Evolutionary conservation across 352 stramenopile genomes (phyloP).

Genomic region (Phytophthora crassamura): DNA sequence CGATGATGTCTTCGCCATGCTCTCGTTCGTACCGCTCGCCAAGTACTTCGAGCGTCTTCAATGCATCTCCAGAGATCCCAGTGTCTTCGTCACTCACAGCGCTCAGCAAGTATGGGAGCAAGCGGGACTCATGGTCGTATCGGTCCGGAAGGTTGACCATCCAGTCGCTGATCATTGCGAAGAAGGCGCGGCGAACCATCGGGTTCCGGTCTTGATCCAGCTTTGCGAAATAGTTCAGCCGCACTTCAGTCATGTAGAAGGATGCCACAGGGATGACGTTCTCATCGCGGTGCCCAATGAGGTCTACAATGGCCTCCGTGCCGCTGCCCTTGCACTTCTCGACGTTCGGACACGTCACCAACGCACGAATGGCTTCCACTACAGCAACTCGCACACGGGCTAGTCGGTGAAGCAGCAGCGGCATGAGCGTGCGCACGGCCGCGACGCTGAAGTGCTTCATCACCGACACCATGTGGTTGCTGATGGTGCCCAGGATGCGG

Average conservation of each 20-base stretch:
- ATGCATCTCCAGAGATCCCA: slow-evolving; percentile 54
- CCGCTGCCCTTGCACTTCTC: slow-evolving; percentile 94
- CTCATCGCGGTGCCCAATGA: slow-evolving; percentile 95
- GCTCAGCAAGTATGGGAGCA: slow-evolving; percentile 95
- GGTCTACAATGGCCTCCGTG: slow-evolving; percentile 93
- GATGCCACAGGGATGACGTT: slow-evolving; percentile 95
- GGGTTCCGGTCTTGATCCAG: slow-evolving; percentile 88
- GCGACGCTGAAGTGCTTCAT: slow-evolving; percentile 95
- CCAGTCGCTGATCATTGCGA: slow-evolving; percentile 91
- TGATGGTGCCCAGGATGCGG: slow-evolving; percentile 49
- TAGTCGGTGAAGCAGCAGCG: slow-evolving; percentile 91
- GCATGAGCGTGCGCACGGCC: slow-evolving; percentile 77
- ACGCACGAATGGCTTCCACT: slow-evolving; percentile 81
- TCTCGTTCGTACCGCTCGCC: slow-evolving; percentile 71
- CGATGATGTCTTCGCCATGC: slow-evolving; percentile 87
- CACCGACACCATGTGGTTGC: slow-evolving; percentile 85
- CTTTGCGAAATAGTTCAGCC: slow-evolving; percentile 94
- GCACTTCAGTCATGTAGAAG: slow-evolving; percentile 93
- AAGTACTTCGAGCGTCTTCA: slow-evolving; percentile 78
- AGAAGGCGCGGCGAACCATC: slow-evolving; percentile 85
- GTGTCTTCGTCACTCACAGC: slow-evolving; percentile 80
- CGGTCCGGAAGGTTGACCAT: slow-evolving; percentile 92
- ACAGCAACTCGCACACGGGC: slow-evolving; percentile 88
- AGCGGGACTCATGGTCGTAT: slow-evolving; percentile 93
- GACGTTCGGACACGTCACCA: slow-evolving; percentile 88